Evolutionary conservation across 495 filamentous ascomycete species (phyloP).

Genomic region (Aspergillus saccharolyticus): DNA sequence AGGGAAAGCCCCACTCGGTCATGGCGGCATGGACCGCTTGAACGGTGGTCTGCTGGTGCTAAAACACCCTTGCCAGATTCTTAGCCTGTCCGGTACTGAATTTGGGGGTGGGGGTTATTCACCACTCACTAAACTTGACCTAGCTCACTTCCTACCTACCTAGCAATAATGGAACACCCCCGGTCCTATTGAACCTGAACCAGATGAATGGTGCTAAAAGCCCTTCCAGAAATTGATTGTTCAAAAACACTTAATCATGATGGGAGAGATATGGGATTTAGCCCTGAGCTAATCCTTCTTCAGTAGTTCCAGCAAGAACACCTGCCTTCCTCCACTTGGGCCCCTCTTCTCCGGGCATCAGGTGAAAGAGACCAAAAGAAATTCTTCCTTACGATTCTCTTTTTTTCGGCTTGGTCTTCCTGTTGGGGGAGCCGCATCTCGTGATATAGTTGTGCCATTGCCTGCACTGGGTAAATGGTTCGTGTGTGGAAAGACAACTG

Average conservation of each 20-base stretch:
- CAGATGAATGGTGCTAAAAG: background rate
- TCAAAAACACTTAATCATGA: conserved; percentile 2
- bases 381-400: too few species aligned
- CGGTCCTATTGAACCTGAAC: background rate
- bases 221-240: background rate
- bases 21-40: conserved; percentile 31
- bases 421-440: background rate
- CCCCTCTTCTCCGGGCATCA: background rate
- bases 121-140: background rate
- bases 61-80: conserved; percentile 6
- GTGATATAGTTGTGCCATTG: too few species aligned
- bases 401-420: background rate
- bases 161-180: background rate
- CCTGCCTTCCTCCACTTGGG: conserved; percentile 8
- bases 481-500: too few species aligned
- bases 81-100: conserved; percentile 12
- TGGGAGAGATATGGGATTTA: conserved; percentile 10
- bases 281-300: conserved; percentile 10
- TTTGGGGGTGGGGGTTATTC: conserved; percentile 4
- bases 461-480: too few species aligned
- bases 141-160: too few species aligned
- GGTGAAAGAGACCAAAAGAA: background rate
- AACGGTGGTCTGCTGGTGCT: conserved; percentile 24
- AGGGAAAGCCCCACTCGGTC: conserved; percentile 25
- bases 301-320: conserved; percentile 14